Evolutionary conservation across 306 rosid genomes (phyloP).

Genomic region (Vigna unguiculata): DNA sequence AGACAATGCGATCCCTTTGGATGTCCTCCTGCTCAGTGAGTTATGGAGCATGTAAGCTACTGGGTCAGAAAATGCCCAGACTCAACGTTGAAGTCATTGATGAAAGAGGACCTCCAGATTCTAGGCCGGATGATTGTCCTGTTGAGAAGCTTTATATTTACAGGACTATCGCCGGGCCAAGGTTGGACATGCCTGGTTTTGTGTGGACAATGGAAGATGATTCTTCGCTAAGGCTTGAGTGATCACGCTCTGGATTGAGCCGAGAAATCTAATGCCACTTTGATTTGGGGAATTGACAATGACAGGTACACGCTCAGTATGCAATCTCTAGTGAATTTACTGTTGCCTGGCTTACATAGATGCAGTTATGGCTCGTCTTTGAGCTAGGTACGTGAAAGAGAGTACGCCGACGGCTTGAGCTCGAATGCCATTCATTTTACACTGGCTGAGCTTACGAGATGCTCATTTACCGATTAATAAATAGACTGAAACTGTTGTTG

Average conservation of each 20-base stretch:
- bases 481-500: conserved; percentile 52
- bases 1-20: conserved; percentile 99
- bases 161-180: conserved; percentile 77
- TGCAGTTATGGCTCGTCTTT: conserved; percentile 57
- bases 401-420: conserved; percentile 57
- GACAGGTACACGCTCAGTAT: conserved; percentile 63
- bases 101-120: conserved; percentile 87
- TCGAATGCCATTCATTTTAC: conserved; percentile 75
- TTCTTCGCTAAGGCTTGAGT: conserved; percentile 56
- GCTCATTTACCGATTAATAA: conserved; percentile 53
- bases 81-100: conserved; percentile 95
- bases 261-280: conserved; percentile 3
- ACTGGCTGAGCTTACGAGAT: conserved; percentile 74
- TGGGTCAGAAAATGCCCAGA: conserved; percentile 87
- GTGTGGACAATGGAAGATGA: conserved; percentile 79
- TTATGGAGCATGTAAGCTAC: conserved; percentile 90
- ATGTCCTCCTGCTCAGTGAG: conserved; percentile 97
- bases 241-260: conserved; percentile 11
- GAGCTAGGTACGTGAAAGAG: conserved; percentile 49
- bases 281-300: conserved; percentile 26
- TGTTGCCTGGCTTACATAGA: conserved; percentile 52
- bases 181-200: conserved; percentile 83
- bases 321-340: conserved; percentile 45
- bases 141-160: conserved; percentile 92
- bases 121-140: conserved; percentile 72